These are phyloP conservation scores for Neurospora sp. DNA, from an alignment of 495 filamentous ascomycete species.

Conservation along the genomic window DNA sequence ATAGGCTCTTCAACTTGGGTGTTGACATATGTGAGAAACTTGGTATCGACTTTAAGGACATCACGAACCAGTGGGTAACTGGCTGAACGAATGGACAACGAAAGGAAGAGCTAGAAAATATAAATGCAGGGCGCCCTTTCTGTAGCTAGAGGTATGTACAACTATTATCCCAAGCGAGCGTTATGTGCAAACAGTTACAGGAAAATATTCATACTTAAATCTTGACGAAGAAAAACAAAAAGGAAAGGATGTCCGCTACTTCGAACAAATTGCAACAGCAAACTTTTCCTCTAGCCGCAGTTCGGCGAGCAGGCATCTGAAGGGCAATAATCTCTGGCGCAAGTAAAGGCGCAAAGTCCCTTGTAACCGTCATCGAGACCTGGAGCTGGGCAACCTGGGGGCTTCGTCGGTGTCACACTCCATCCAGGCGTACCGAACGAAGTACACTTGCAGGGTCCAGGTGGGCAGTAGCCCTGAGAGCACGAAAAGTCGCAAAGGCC, in stretches of 20 bases:
- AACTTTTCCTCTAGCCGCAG: neutral
- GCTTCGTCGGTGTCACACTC: conserved; percentile 15
- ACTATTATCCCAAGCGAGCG: neutral
- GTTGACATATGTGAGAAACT: neutral
- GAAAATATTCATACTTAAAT: neutral
- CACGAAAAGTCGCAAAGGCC: conserved; percentile 35
- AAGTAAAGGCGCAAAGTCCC: conserved; percentile 34
- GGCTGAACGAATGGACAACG: neutral
- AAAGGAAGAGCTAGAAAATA: neutral
- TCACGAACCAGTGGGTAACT: neutral
- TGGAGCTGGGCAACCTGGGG: conserved; percentile 19
- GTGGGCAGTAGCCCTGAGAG: conserved; percentile 31
- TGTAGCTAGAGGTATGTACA: neutral
- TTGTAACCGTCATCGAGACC: conserved; percentile 27
- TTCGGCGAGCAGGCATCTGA: conserved; percentile 22
- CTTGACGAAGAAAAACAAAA: neutral
- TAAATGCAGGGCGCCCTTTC: neutral
- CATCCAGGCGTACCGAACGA: conserved; percentile 18
- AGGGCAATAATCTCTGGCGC: conserved; percentile 34
- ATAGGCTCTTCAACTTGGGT: neutral
- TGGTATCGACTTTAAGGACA: neutral
- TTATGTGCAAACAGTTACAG: neutral
- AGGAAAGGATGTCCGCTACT: neutral
- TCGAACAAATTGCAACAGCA: neutral
- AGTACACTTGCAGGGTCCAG: conserved; percentile 30